These are phyloP conservation scores for Saksenaea vasiformis DNA, from an alignment of 371 early-diverging fungal species.

Conservation along the genomic window DNA sequence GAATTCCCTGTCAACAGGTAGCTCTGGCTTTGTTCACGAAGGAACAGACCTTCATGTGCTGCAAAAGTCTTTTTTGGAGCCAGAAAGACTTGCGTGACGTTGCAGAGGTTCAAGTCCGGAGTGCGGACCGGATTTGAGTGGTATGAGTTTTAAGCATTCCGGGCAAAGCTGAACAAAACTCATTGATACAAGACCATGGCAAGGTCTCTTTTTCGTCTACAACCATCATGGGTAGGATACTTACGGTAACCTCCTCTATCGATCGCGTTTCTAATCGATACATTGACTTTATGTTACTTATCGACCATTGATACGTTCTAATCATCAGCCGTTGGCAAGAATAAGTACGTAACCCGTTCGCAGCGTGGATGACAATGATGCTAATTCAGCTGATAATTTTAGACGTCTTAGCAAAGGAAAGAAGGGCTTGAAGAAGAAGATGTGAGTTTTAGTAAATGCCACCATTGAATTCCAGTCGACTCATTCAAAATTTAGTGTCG, in stretches of 20 bases:
- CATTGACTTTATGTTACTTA: background rate
- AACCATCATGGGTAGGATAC: slow-evolving; percentile 1
- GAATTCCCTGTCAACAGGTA: too few species aligned
- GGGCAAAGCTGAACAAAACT: background rate
- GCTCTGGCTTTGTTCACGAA: too few species aligned
- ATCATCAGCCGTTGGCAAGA: slow-evolving; percentile 88
- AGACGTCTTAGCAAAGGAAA: slow-evolving; percentile 91
- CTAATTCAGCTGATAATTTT: background rate
- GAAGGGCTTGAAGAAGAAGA: slow-evolving; percentile 97
- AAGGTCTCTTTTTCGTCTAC: slow-evolving; percentile 1
- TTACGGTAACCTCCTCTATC: background rate
- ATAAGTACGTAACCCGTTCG: slow-evolving; percentile 70
- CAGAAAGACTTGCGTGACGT: too few species aligned
- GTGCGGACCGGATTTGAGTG: too few species aligned
- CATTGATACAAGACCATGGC: background rate
- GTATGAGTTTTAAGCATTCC: background rate
- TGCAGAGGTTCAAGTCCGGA: background rate
- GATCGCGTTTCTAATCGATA: background rate
- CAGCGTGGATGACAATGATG: background rate
- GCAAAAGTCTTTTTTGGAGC: too few species aligned
- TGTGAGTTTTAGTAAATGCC: slow-evolving; percentile 65
- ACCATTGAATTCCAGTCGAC: background rate
- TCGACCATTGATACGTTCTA: background rate
- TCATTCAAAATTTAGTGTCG: slow-evolving; percentile 62
- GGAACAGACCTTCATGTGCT: too few species aligned